Evolutionary conservation across 441 rosid species (phyloP), one percentile per base, ranked within the genome.

Genomic region (Croton setiger): DNA sequence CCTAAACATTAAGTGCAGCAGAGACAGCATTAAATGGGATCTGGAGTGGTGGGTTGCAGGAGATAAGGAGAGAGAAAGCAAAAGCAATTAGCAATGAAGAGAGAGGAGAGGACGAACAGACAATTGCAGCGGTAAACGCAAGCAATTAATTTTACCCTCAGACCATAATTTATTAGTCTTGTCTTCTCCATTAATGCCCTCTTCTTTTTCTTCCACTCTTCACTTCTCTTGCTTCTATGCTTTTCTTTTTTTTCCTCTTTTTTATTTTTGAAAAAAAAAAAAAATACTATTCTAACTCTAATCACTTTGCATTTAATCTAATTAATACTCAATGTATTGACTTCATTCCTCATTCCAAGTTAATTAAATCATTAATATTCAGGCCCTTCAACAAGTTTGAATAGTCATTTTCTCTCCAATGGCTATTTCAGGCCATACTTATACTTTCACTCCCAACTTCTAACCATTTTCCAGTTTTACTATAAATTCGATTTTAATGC

Each of bases 161-260:
- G 70, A 64, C 76, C 80, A 33, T 5, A 75, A 83, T 79, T 89
- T 68, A 87, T 83, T 78, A 77, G 78, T 52, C 70, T 80, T 78
- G 85, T 86, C 84, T 76, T 84, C 70, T 35, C 84, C 89, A 86
- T 86, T 81, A 89, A 87, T 85, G 86, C 79, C 45, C 64, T 44
- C 39, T 70, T 15, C 0, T 7, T 41, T 7, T 61, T 23, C 53
- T 8, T 12, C 14, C 35, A n/a, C 15, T 7, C 15, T 64, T n/a
- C 27, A 35, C 55, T 39, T 53, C 57, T 51, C 55, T 39, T 53
- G 51, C 52, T 57, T 41, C 63, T 58, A 39, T 18, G 7, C 7
- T 37, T 2, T 0, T 4, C 27, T 49, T 51, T 39, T 49, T 3
- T 6, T 4, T 31, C 37, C 5, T 4, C 14, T 13, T 15, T 15